These are phyloP conservation scores for Tetracladium setigerum DNA, from an alignment of 495 filamentous ascomycete species.

Conservation along the genomic window DNA sequence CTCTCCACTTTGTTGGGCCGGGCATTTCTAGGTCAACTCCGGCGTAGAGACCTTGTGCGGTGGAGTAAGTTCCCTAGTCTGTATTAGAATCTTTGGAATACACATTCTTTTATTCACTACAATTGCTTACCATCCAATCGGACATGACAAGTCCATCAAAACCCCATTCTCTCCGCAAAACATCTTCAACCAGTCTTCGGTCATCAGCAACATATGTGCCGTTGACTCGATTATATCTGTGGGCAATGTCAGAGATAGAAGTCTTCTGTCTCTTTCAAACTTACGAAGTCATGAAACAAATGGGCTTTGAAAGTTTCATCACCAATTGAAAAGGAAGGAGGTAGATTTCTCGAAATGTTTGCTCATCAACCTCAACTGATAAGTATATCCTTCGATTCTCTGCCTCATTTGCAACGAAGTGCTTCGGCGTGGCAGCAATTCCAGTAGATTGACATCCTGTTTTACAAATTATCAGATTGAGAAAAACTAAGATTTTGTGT, in stretches of 20 bases:
- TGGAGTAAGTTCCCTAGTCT: not conserved
- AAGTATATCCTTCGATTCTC: not conserved
- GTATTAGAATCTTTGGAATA: too few species aligned
- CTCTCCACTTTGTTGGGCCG: not conserved
- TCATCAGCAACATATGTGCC: not conserved
- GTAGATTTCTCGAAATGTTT: constrained; percentile 2
- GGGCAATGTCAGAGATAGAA: not conserved
- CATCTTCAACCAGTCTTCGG: not conserved
- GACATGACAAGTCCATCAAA: not conserved
- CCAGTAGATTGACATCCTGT: not conserved
- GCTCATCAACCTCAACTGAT: not conserved
- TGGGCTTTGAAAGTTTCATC: not conserved
- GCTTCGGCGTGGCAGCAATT: not conserved
- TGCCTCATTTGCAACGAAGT: not conserved
- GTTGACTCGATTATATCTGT: not conserved
- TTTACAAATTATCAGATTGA: not conserved
- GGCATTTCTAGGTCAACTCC: not conserved
- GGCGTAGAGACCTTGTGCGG: not conserved
- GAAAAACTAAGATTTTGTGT: not conserved
- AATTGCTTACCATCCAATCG: not conserved
- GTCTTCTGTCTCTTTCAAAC: not conserved
- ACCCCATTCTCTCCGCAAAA: not conserved
- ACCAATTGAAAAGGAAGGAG: not conserved
- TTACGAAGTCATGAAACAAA: constrained; percentile 1
- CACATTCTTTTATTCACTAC: too few species aligned